Base-by-base conservation (phyloP, 1,284 basidiomycete species). In the Trametes pubescens region DNA sequence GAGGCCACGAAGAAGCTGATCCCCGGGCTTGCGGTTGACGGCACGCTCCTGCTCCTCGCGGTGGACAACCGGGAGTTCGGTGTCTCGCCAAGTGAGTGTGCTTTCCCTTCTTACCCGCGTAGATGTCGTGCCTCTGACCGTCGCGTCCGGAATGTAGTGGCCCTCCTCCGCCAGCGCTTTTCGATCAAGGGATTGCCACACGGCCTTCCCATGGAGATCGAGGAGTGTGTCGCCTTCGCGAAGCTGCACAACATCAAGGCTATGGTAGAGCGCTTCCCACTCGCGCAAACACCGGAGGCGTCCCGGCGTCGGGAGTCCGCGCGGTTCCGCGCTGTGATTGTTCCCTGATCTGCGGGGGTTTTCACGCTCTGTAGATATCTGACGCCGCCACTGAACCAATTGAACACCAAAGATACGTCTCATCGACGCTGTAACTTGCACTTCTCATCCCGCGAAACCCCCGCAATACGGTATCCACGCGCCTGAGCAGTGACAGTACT, bases 101-200 rank as follows among this genome's bases (percentile, higher is more conserved):
- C 26, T 8, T 58, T 56, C 26, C 35, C 16, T 29, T 10, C 16
- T 14, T 32, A 21, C 32, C 18, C 34, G 22, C 22, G 26, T 37
- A 1, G 24, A 4, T 4, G 4, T n/a, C 4, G 40, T 18, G 8
- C 7, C n/a, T 24, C 43, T 51, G 32, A 57, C 14, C 16, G 9
- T 32, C 29, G 29, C 29, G 8, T 8, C 29, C 26, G 7, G 0
- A 14, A 46, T 24, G 34, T 26, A 64, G 61, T 73, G 32, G 63
- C 73, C 18, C 66, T 81, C 61, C 75, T 81, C 61, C 52, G 61
- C 34, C 75, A 76, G 59, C 70, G 78, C 11, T 67, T 76, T 37
- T 67, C 69, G 14, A 67, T 81, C 24, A 75, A 72, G 34, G 78
- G 78, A 5, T 75, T 77, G 75, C 78, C 78, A 3, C 73, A 73